Evolutionary conservation across 164 flowering plant genomes (phyloP), one percentile per base, ranked within the genome.

Genomic region (Aristolochia californica): DNA sequence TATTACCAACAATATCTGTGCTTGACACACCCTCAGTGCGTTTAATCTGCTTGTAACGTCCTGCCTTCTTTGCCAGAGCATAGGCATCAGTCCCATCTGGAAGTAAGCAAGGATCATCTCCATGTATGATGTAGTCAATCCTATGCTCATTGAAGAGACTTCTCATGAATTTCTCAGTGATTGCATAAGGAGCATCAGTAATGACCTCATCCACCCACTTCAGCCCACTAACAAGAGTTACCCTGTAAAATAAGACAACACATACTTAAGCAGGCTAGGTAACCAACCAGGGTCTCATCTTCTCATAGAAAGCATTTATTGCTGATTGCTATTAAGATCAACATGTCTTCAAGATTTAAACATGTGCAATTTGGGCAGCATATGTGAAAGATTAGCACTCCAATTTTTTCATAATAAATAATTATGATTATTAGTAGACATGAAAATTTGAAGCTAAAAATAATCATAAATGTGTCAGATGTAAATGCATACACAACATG

Each of bases 191-290:
- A 58, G 89, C 86, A 65, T 74, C 62, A 26, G 81, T 63, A 59
- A 87, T 84, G 61, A 87, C 95, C 78, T 83, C 83, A 70, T 85
- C 89, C 48, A 85, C 90, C 90, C 93, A 85, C 78, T 88, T 83
- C 73, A 88, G 72, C 40, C 93, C 90, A 70, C 81, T 82, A 28
- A 88, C 90, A 58, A 88, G 86, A 30, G 77, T 77, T 68, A 88
- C 61, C 80, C 96, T 88, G 65, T 23, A 23, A 60, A 27, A 57
- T 16, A 43, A 20, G 22, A 22, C 20, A 50, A 30, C 17, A 40
- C 23, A 28, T 24, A 28, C 38, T 21, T 23, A 8, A 26, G 54
- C 53, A 21, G 0, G 13, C 15, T 17, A 9, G 15, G 26, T 16
- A 50, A 49, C 7, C 2, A 2, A 28, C 30, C 30, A 28, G 2